A percentile compares a stretch with the other conserved stretches of the same genome.
Evolutionary conservation across 495 filamentous ascomycete species (phyloP).

Genomic region (Sporormia fimetaria): DNA sequence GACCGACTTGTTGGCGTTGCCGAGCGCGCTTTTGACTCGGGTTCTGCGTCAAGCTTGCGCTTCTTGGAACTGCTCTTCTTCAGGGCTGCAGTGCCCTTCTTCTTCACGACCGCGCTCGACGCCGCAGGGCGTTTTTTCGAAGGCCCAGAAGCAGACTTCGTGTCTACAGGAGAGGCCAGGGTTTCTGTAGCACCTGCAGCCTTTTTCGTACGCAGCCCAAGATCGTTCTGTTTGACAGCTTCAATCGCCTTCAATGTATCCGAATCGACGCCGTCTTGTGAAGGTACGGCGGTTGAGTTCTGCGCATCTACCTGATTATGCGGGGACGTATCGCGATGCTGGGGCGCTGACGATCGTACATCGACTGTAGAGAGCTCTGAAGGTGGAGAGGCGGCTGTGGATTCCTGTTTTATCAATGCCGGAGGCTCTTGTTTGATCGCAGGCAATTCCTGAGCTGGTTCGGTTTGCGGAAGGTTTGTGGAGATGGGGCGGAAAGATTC

Average conservation of each 20-base stretch:
- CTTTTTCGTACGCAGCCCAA: conserved; percentile 25
- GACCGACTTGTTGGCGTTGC: conserved; percentile 38
- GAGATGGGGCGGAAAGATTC: conserved; percentile 5
- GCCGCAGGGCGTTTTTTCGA: conserved; percentile 30
- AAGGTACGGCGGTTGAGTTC: no score
- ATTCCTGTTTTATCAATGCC: no score
- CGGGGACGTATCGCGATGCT: conserved; percentile 6
- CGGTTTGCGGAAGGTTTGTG: conserved; percentile 8
- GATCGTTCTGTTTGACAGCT: conserved; percentile 29
- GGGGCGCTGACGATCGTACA: conserved; percentile 9
- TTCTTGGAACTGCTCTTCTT: conserved; percentile 48
- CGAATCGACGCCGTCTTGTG: conserved; percentile 7
- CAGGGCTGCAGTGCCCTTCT: conserved; percentile 22
- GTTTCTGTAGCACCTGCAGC: conserved; percentile 10
- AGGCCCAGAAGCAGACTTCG: conserved; percentile 19
- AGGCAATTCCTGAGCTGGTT: conserved; percentile 17
- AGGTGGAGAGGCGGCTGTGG: no score
- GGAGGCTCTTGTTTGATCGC: conserved; percentile 30
- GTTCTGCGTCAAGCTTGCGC: conserved; percentile 45
- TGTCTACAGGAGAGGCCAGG: conserved; percentile 18
- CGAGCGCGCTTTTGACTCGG: conserved; percentile 33
- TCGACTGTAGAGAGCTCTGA: conserved; percentile 21
- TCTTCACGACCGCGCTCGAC: conserved; percentile 18
- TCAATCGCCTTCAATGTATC: conserved; percentile 30
- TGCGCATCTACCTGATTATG: no score